phyloP scores from a whole-genome alignment of 176 grass and related monocot species.

The Carex kokanica region DNA sequence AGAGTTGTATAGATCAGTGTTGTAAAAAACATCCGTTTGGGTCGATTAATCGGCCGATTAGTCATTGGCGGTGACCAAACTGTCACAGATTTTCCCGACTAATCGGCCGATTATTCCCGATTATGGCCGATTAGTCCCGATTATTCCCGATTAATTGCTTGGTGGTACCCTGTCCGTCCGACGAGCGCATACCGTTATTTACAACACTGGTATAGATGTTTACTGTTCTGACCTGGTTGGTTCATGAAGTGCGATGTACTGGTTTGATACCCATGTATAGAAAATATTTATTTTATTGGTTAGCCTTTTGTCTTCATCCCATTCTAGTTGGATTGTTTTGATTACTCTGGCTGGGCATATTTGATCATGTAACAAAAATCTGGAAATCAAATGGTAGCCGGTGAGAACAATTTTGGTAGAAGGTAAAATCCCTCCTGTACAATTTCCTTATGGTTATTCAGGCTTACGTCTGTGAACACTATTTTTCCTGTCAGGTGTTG shows the following conservation, averaged over 20 bases:
- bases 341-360: not conserved
- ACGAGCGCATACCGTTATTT: too few species aligned
- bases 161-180: too few species aligned
- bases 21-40: too few species aligned
- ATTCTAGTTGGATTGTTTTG: not conserved
- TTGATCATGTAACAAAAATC: not conserved
- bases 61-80: too few species aligned
- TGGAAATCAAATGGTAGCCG: not conserved
- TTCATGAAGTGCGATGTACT: conserved; percentile 4
- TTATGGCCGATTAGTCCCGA: too few species aligned
- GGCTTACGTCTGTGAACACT: not conserved
- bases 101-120: too few species aligned
- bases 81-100: too few species aligned
- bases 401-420: not conserved
- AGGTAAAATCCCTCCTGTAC: not conserved
- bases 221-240: not conserved
- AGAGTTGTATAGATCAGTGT: not conserved
- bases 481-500: conserved; percentile 54
- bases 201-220: not conserved
- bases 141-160: too few species aligned
- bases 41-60: too few species aligned
- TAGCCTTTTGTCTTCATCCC: not conserved
- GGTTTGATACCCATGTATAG: not conserved
- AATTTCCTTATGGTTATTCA: not conserved
- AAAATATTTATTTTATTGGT: not conserved